Base-by-base conservation (phyloP, 2,329 filamentous ascomycete species). In the Fusarium siculi region DNA sequence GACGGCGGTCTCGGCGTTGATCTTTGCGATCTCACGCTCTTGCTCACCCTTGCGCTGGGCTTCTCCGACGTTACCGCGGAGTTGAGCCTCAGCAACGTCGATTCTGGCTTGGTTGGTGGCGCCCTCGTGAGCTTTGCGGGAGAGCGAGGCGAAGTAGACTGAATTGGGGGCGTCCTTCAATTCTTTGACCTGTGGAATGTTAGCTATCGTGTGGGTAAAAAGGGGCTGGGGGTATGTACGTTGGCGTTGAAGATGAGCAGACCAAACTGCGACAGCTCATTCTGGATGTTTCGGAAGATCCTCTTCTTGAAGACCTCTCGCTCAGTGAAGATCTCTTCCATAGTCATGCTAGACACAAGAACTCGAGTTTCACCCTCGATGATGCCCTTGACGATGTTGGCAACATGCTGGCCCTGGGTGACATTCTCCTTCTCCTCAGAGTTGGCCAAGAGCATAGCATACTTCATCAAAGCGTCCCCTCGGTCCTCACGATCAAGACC, bases 321-420 rank as follows among this genome's bases (percentile, higher is more conserved):
- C 82, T 93, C 91, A 68, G 91, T 92, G 81, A 95, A 95, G 66
- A 97, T 93, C 82, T 96, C 93, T 80, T 96, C 93, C 93, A 96
- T 96, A n/a, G 93, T 95, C 93, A 97, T 96, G 75, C 90, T 92
- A 1, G 91, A 93, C 46, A 97, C 93, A 59, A 97, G 90, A 10
- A 94, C 92, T 66, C 94, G 89, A 2, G 93, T 95, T 81, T 97
- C 94, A 70, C 94, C 94, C 81, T 97, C 93, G 75, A 97, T 96
- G 80, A 97, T 95, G 68, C 93, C 94, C 81, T 94, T 96, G 81
- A 97, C 92, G 70, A 97, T 97, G 75, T 93, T 93, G 78, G 93
- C 92, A 21, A 96, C 91, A 82, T 96, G 93, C 60, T 88, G 73
- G 81, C 84, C 77, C 57, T 80, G 76, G 21, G 83, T 80, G 36